These are phyloP conservation scores for Barnettozyma sp. DNA, from an alignment of 805 yeast species.

Conservation along the genomic window DNA sequence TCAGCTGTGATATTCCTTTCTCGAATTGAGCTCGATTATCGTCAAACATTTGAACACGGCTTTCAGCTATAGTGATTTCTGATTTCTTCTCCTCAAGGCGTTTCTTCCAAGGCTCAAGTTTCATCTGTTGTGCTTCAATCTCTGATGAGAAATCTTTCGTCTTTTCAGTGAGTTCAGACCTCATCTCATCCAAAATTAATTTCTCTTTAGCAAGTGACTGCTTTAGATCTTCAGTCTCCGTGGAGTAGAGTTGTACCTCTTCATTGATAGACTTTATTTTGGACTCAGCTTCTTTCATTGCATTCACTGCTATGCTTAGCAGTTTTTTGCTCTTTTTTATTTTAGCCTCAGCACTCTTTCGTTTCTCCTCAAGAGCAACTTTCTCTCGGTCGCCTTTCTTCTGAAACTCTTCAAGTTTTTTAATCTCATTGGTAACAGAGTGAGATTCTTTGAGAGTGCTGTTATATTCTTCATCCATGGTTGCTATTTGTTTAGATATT, in stretches of 20 bases:
- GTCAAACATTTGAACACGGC: slow-evolving; percentile 54
- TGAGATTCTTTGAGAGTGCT: slow-evolving; percentile 21
- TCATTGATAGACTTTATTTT: slow-evolving; percentile 40
- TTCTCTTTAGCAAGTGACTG: slow-evolving; percentile 46
- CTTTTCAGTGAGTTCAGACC: slow-evolving; percentile 61
- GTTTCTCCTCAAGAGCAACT: slow-evolving; percentile 70
- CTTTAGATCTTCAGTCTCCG: slow-evolving; percentile 41
- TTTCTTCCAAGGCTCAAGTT: slow-evolving; percentile 79
- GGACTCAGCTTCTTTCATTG: slow-evolving; percentile 37
- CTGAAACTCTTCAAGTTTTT: slow-evolving; percentile 30
- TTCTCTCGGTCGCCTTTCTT: slow-evolving; percentile 46
- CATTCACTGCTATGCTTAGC: slow-evolving; percentile 39
- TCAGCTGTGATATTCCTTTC: slow-evolving; percentile 38
- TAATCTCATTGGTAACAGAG: slow-evolving; percentile 21
- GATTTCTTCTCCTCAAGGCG: slow-evolving; percentile 57
- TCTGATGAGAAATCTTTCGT: slow-evolving; percentile 62
- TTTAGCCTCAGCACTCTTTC: slow-evolving; percentile 56
- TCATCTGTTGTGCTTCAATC: slow-evolving; percentile 54
- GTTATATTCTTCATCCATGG: slow-evolving; percentile 27
- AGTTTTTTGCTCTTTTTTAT: slow-evolving; percentile 52
- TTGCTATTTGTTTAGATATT: slow-evolving; percentile 32
- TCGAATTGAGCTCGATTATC: slow-evolving; percentile 39
- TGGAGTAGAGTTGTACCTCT: slow-evolving; percentile 37
- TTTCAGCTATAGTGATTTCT: slow-evolving; percentile 54
- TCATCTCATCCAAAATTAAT: slow-evolving; percentile 50